Percentiles rank a stretch among this genome's conserved stretches.
Evolutionary conservation across 768 basidiomycete species (phyloP).

Genomic region (Russula virescens): DNA sequence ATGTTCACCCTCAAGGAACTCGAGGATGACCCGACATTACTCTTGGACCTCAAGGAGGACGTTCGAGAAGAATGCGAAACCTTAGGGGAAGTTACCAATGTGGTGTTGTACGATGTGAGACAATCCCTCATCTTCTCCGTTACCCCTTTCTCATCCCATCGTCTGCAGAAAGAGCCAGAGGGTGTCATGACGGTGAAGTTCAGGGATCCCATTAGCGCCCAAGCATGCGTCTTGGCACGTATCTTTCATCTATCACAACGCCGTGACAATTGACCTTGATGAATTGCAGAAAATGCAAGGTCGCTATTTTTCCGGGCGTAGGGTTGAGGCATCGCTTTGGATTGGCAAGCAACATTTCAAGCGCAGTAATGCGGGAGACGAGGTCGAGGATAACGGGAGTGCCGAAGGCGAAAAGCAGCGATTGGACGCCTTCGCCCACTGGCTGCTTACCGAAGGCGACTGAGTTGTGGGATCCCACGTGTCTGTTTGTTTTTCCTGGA

Average conservation of each 20-base stretch:
- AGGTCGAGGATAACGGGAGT: conserved; percentile 48
- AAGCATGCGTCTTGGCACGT: conserved; percentile 83
- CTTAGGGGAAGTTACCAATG: conserved; percentile 92
- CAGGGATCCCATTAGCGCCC: conserved; percentile 84
- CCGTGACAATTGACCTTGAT: neutral
- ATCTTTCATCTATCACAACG: neutral
- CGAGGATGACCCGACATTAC: conserved; percentile 74
- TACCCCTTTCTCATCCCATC: neutral
- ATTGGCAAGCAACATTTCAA: conserved; percentile 77
- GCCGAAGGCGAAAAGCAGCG: conserved; percentile 78
- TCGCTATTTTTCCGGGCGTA: conserved; percentile 81
- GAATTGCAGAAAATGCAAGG: conserved; percentile 83
- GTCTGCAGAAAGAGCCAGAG: conserved; percentile 74
- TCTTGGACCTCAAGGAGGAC: conserved; percentile 94
- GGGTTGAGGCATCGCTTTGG: conserved; percentile 76
- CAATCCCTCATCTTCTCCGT: conserved; percentile 14
- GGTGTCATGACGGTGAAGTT: conserved; percentile 98
- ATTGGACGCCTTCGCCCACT: conserved; percentile 81
- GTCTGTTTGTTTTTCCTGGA: conserved; percentile 2
- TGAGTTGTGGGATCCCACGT: conserved; percentile 27
- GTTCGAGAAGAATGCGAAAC: conserved; percentile 89
- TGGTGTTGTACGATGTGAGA: conserved; percentile 89
- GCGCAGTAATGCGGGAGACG: conserved; percentile 66
- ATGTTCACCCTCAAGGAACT: conserved; percentile 91
- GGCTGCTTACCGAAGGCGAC: conserved; percentile 81